Evolutionary conservation across 345 rosid genomes (phyloP), one percentile per base, ranked within the genome.

Genomic region (Melaleuca quinquenervia): DNA sequence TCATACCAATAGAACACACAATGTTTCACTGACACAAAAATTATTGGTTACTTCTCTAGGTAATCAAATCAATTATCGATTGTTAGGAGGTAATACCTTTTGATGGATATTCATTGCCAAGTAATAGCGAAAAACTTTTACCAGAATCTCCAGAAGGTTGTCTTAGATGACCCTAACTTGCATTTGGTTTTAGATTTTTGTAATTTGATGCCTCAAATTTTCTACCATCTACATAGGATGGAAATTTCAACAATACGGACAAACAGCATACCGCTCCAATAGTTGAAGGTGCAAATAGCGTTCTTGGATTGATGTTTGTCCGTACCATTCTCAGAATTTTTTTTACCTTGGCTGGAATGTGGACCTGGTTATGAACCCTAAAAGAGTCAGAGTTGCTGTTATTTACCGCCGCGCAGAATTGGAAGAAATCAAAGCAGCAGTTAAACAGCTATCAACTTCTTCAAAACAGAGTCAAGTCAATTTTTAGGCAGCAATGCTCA

Each of bases 271-370:
- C 92, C 85, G 90, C 92, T 87, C 86, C 94, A 29, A 52, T 87
- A 27, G 90, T 92, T 56, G 91, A 90, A 50, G 94, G 94, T 7
- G 94, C 90, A 82, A 92, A 84, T 32, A 90, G 12, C 49, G 51
- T 83, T 82, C 83, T 86, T 26, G 89, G 88, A 85, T 89, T 88
- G 82, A 89, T 74, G 64, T 88, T 84, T 49, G 22, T 82, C 84
- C 80, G 53, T 21, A 87, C 41, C 16, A 14, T 78, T 56, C 60
- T 27, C 24, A 88, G 74, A 16, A 80, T 60, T 86, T 41, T 78
- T 75, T 60, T 89, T 6, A 83, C 49, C 89, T 86, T 89, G 11
- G 56, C 85, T 16, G 83, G 80, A 27, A 80, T 27, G 5, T 54
- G 76, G 52, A 83, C 89, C 92, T 90, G 86, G 16, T 50, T 50